Evolutionary conservation across 495 filamentous ascomycete species (phyloP), one percentile per base, ranked within the genome.

Genomic region (Penicillium ochrochloron): DNA sequence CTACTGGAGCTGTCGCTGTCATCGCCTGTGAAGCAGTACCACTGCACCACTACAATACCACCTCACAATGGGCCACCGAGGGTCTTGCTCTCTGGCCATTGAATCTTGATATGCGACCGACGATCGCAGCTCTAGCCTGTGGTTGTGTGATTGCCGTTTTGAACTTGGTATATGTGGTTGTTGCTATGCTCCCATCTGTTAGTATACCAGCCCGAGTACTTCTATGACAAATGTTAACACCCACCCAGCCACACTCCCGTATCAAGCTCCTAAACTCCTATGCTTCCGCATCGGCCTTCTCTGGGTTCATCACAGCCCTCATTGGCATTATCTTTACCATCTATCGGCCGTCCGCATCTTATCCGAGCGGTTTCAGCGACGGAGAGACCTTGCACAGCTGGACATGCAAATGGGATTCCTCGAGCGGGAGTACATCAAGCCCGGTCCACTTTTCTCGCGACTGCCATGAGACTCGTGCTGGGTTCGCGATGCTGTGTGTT

Each of bases 371-470:
- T 29, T 80, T 80, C 61, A 74, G 65, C 61, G 44, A 67, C 1
- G 73, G 75, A 21, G 82, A 84, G 59, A 84, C 81, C 11, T 71
- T 85, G 17, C 73, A 80, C 29, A 81, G 76, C 55, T 85, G 83
- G 83, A 83, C 82, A 6, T 85, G 83, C 71, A 84, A 83, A 65
- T 84, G 81, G 79, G 75, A 78, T 34, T 50, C 44, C 1, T 55
- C 56, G 3, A 67, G 59, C 11, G 60, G 59, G 11, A 51, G 34
- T 21, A 59, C 61, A 5, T 59, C 62, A 8, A 63, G 74, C 0
- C 81, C 83, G 0, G 57, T 64, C 2, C 64, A 76, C n/a, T 85
- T 85, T 59, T 60, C 67, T 10, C 73, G 81, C 2, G 80, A 84
- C 53, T 85, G 83, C 56, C 57, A 70, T 8, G 72, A 76, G 23